These are phyloP conservation scores for Puccinia brachypodii DNA, from an alignment of 1,284 basidiomycete species.

Conservation along the genomic window DNA sequence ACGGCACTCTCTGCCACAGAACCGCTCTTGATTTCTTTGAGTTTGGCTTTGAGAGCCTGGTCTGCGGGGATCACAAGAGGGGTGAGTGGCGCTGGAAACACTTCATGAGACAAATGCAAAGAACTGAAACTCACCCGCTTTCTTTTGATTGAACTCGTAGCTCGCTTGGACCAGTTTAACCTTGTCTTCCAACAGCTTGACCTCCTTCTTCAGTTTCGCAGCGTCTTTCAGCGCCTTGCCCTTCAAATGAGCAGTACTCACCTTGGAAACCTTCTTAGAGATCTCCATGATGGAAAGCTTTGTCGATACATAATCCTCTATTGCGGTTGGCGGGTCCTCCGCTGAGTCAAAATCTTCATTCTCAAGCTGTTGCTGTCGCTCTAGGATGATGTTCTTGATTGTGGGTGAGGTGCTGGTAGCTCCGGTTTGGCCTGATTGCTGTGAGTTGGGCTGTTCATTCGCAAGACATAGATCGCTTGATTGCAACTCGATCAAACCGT, in stretches of 20 bases:
- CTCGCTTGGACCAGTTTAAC: conserved; percentile 44
- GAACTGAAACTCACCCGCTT: conserved; percentile 28
- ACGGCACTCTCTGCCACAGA: not conserved
- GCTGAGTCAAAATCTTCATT: not conserved
- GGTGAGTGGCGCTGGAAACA: not conserved
- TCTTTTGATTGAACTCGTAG: conserved; percentile 42
- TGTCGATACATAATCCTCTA: conserved; percentile 38
- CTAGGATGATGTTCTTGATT: conserved; percentile 11
- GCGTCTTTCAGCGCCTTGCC: conserved; percentile 44
- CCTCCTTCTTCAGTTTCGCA: conserved; percentile 38
- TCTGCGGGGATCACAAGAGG: not conserved
- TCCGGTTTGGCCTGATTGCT: not conserved
- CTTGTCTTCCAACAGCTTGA: conserved; percentile 41
- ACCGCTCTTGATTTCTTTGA: conserved; percentile 32
- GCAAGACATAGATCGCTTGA: not conserved
- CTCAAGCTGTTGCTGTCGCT: not conserved
- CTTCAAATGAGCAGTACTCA: conserved; percentile 26
- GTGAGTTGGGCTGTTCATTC: not conserved
- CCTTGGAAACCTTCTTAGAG: conserved; percentile 34
- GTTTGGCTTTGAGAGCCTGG: conserved; percentile 38
- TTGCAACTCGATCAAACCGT: not conserved
- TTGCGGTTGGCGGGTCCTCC: conserved; percentile 5
- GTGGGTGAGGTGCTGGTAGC: not conserved
- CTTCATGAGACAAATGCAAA: not conserved
- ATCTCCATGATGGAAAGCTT: conserved; percentile 45